Conservation (phyloP, 176 grass and related monocot species). For the Carex parvula region DNA sequence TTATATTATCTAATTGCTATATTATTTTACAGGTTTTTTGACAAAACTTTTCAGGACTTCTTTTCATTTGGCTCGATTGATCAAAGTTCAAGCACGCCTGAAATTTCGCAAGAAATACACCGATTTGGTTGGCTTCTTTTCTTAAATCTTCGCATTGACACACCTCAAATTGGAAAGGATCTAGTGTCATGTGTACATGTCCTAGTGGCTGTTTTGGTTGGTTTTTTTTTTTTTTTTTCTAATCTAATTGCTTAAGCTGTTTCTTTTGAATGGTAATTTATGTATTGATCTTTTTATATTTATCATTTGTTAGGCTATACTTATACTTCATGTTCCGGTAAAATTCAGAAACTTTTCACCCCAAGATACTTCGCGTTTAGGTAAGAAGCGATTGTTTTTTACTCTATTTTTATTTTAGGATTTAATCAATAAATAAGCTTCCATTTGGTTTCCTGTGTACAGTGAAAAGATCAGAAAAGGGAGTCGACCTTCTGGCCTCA, state of each 20-base stretch:
- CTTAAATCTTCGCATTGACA: slow-evolving; percentile 62
- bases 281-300: slow-evolving; percentile 16
- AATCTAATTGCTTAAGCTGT: slow-evolving; percentile 16
- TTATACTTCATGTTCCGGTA: slow-evolving; percentile 73
- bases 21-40: slow-evolving; percentile 62
- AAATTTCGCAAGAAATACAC: slow-evolving; percentile 42
- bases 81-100: slow-evolving; percentile 25
- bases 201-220: slow-evolving; percentile 80
- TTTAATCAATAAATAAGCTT: slow-evolving; percentile 26
- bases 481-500: slow-evolving; percentile 63
- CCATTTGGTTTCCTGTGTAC: slow-evolving; percentile 27
- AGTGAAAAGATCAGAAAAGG: slow-evolving; percentile 79
- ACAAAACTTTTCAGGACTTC: slow-evolving; percentile 63
- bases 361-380: slow-evolving; percentile 65
- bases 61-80: slow-evolving; percentile 45
- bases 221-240: slow-evolving; percentile 18
- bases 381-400: slow-evolving; percentile 46
- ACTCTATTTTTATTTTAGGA: slow-evolving; percentile 15
- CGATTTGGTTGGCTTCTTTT: slow-evolving; percentile 88
- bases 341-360: slow-evolving; percentile 65
- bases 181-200: slow-evolving; percentile 84
- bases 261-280: not conserved
- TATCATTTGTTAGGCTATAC: slow-evolving; percentile 63
- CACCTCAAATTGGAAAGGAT: slow-evolving; percentile 55
- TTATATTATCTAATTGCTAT: not conserved